These are phyloP conservation scores for Arthrinium phaeospermum DNA, from an alignment of 2,329 filamentous ascomycete species.

Conservation along the genomic window DNA sequence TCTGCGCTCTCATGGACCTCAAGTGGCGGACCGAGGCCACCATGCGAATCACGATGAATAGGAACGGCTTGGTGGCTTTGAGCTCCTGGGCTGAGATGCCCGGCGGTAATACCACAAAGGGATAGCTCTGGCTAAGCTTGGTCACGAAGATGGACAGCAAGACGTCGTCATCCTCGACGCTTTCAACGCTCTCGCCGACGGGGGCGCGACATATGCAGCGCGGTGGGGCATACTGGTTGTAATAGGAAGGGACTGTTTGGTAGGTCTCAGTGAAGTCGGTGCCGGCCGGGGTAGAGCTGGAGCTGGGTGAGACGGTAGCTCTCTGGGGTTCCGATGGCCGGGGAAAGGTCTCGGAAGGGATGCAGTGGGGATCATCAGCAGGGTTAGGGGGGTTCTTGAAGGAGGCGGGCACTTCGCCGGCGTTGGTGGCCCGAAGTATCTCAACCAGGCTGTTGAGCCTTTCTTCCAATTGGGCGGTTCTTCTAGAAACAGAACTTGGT, in stretches of 20 bases:
- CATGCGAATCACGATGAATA: conserved; percentile 56
- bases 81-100: conserved; percentile 44
- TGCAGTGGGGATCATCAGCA: conserved; percentile 23
- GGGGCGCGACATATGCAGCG: conserved; percentile 54
- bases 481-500: conserved; percentile 37
- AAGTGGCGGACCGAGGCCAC: conserved; percentile 54
- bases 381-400: conserved; percentile 24
- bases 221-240: conserved; percentile 53
- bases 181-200: conserved; percentile 44
- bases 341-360: conserved; percentile 23
- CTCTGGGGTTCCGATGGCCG: conserved; percentile 19
- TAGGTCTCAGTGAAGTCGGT: conserved; percentile 28
- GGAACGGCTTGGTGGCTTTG: conserved; percentile 48
- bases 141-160: conserved; percentile 52
- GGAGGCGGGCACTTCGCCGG: conserved; percentile 25
- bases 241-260: conserved; percentile 44
- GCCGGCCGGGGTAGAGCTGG: conserved; percentile 22
- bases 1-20: conserved; percentile 55
- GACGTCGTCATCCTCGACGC: conserved; percentile 52
- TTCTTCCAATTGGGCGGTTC: conserved; percentile 56
- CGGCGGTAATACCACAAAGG: conserved; percentile 52
- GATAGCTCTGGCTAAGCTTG: conserved; percentile 49
- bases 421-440: conserved; percentile 48
- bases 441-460: conserved; percentile 55
- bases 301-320: conserved; percentile 22